Evolutionary conservation across 1,284 basidiomycete genomes (phyloP), one percentile per base, ranked within the genome.

Genomic region (Papiliotrema terrestris): DNA sequence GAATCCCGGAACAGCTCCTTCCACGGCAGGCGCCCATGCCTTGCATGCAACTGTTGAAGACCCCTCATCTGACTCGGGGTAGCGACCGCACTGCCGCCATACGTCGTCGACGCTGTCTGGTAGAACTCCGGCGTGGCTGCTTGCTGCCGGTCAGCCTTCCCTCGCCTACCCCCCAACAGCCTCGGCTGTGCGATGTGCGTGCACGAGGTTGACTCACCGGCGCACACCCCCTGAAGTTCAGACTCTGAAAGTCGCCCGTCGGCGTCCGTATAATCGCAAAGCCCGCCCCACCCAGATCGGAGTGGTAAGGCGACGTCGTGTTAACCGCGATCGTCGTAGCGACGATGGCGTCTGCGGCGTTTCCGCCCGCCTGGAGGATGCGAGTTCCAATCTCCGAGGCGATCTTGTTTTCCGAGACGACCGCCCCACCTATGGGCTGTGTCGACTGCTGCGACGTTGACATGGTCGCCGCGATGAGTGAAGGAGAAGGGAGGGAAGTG

Each of bases 281-380:
- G 15, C 70, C 70, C 3, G 67, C 68, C 0, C 70, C 70, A 15
- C 70, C 70, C 11, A 72, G 51, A 44, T 67, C 69, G 5, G 58
- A 83, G 60, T 83, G 80, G 5, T 82, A 82, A 32, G 83, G 75
- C 63, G 80, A 78, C 17, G 75, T 71, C 41, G 79, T 78, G n/a
- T 80, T 79, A 11, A 78, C 68, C 2, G 81, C 80, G 25, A 83
- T 62, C 2, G 72, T 52, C 8, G 68, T 65, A 4, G 81, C 78
- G 26, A 71, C 62, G 3, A 66, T 58, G 0, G 68, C 67, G 57
- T 72, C 70, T 20, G 57, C 61, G 3, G 70, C 70, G 39, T 62
- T 67, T 15, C 69, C 70, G 6, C 70, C 70, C 1, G 36, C 13
- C 3, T 39, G 42, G 23, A 72, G 57, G 44, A 69, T 61, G 6